Evolutionary conservation across 1,139 yeast genomes (phyloP).

Genomic region (Candida dubliniensis): DNA sequence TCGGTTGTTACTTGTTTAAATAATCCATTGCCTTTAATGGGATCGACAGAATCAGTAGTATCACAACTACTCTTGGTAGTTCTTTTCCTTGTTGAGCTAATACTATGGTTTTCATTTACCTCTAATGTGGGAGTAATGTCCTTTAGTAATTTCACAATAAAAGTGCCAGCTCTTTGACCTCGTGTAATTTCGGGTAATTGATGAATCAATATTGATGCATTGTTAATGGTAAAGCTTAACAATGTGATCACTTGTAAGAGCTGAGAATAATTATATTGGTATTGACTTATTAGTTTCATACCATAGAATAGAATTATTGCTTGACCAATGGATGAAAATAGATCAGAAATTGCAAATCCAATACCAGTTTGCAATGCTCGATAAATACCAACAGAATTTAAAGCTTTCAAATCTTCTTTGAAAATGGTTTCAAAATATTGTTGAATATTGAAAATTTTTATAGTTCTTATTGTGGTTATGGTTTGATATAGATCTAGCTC

Average conservation of each 20-base stretch:
- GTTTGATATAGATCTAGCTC: conserved; percentile 61
- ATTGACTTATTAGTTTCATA: conserved; percentile 58
- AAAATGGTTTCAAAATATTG: conserved; percentile 45
- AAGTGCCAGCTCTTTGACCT: conserved; percentile 71
- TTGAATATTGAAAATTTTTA: conserved; percentile 56
- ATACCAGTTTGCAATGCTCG: conserved; percentile 61
- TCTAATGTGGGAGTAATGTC: no score
- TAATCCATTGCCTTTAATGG: no score
- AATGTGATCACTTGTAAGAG: conserved; percentile 71
- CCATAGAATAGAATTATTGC: conserved; percentile 78
- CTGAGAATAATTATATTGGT: conserved; percentile 54
- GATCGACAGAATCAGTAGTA: no score
- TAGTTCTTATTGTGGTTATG: conserved; percentile 60
- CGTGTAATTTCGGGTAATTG: conserved; percentile 72
- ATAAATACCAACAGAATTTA: conserved; percentile 35
- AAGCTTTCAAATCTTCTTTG: conserved; percentile 21
- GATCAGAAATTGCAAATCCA: conserved; percentile 59
- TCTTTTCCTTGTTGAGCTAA: no score
- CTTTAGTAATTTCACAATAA: conserved; percentile 47
- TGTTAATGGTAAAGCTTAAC: conserved; percentile 68
- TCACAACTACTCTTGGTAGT: no score
- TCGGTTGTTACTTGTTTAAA: no score
- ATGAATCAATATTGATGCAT: conserved; percentile 57
- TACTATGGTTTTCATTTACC: no score
- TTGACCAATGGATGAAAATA: conserved; percentile 61